Evolutionary conservation across 495 filamentous ascomycete genomes (phyloP).

Genomic region (Pseudomonodictys pantanalensis): DNA sequence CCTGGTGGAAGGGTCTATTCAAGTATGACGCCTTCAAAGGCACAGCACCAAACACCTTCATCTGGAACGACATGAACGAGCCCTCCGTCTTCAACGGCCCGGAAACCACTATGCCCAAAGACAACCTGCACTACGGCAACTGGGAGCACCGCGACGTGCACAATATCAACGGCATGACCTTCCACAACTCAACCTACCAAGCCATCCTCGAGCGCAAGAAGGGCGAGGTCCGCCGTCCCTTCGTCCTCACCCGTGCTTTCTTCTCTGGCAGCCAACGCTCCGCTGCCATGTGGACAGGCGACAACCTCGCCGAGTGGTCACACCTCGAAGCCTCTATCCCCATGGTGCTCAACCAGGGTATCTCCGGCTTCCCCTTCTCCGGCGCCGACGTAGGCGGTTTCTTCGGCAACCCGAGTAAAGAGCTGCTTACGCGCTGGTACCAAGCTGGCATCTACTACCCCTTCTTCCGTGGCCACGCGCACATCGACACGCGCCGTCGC

Average conservation of each 20-base stretch:
- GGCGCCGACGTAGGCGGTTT: constrained; percentile 97
- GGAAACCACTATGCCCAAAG: constrained; percentile 96
- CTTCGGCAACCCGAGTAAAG: constrained; percentile 92
- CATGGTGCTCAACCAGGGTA: constrained; percentile 89
- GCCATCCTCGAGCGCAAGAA: constrained; percentile 76
- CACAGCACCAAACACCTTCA: constrained; percentile 75
- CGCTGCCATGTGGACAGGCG: constrained; percentile 97
- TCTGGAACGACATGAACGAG: constrained; percentile 99
- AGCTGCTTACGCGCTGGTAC: constrained; percentile 91
- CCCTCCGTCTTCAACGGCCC: constrained; percentile 98
- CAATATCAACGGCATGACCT: constrained; percentile 90
- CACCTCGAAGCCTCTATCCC: constrained; percentile 81
- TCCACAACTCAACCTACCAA: constrained; percentile 87
- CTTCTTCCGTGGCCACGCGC: constrained; percentile 97
- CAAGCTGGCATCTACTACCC: constrained; percentile 96
- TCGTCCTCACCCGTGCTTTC: constrained; percentile 89
- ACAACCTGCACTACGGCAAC: constrained; percentile 84
- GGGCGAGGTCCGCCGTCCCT: constrained; percentile 75
- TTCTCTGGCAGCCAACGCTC: constrained; percentile 84
- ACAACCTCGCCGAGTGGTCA: constrained; percentile 92
- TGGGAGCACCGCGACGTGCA: constrained; percentile 98
- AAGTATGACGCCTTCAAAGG: constrained; percentile 83
- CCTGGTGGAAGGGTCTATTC: constrained; percentile 89
- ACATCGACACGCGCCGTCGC: constrained; percentile 89
- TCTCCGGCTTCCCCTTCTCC: constrained; percentile 89